Conservation (phyloP, 2,329 filamentous ascomycete genomes). For the Colletotrichum agaves region DNA sequence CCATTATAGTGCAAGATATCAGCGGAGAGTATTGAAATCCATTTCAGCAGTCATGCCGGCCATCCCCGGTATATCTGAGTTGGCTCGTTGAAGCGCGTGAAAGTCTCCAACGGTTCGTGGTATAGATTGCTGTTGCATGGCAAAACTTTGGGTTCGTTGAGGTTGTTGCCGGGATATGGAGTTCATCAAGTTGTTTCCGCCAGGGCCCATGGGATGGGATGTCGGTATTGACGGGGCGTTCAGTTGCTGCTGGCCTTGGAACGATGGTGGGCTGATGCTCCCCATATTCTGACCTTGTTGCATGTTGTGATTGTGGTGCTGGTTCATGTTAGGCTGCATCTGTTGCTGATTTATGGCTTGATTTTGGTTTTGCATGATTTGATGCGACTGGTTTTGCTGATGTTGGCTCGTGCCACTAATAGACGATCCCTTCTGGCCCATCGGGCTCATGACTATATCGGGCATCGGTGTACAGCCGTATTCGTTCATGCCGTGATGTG, state of each 20-base stretch:
- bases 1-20: background rate
- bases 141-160: constrained; percentile 53
- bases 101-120: constrained; percentile 60
- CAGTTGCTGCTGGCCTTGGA: constrained; percentile 34
- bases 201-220: constrained; percentile 43
- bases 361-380: constrained; percentile 39
- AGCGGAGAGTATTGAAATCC: constrained; percentile 36
- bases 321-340: constrained; percentile 45
- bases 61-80: constrained; percentile 48
- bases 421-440: constrained; percentile 49
- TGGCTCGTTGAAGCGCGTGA: constrained; percentile 59
- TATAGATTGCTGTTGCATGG: constrained; percentile 51
- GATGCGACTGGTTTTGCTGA: constrained; percentile 47
- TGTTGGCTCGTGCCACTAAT: constrained; percentile 43
- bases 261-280: constrained; percentile 31
- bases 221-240: constrained; percentile 40
- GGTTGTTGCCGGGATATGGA: constrained; percentile 46
- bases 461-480: constrained; percentile 57
- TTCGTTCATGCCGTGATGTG: constrained; percentile 53
- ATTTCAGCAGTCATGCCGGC: constrained; percentile 35
- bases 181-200: constrained; percentile 35
- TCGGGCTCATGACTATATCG: constrained; percentile 65
- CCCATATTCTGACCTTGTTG: constrained; percentile 39
- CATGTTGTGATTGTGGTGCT: constrained; percentile 47
- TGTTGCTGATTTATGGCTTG: constrained; percentile 45